These are phyloP conservation scores for Suillus discolor DNA, from an alignment of 768 basidiomycete genomes.

Conservation along the genomic window DNA sequence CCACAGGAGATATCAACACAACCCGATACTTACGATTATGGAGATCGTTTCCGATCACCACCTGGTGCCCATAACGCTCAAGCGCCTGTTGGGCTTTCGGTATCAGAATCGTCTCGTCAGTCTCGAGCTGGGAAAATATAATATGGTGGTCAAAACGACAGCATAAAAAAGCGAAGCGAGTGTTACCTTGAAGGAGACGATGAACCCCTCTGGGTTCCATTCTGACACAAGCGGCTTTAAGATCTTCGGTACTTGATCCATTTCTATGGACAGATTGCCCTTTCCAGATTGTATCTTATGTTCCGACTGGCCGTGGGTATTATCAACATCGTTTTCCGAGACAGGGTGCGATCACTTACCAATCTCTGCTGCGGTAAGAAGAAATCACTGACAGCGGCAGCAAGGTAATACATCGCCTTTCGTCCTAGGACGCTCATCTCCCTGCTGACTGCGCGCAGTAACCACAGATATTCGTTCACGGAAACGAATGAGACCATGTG, in stretches of 20 bases:
- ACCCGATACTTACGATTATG: conserved; percentile 90
- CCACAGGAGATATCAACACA: conserved; percentile 74
- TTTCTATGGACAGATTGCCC: conserved; percentile 90
- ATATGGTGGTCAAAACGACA: background rate
- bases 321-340: background rate
- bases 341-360: conserved; percentile 49
- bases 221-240: conserved; percentile 91
- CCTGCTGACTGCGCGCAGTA: conserved; percentile 80
- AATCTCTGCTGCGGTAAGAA: conserved; percentile 91
- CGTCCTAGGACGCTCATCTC: conserved; percentile 72
- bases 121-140: conserved; percentile 80
- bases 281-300: conserved; percentile 99
- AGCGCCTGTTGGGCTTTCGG: conserved; percentile 90
- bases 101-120: conserved; percentile 77
- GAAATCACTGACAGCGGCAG: conserved; percentile 98
- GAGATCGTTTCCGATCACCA: conserved; percentile 97
- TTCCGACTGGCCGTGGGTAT: conserved; percentile 63
- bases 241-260: conserved; percentile 99
- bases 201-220: conserved; percentile 89
- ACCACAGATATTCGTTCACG: conserved; percentile 95
- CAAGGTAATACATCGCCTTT: conserved; percentile 91
- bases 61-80: conserved; percentile 94
- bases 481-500: conserved; percentile 91
- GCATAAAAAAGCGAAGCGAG: background rate
- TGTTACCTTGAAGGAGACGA: conserved; percentile 96